Percentiles rank a stretch among this genome's conserved stretches.
Conservation (phyloP, 2,329 filamentous ascomycete species). For the Beauveria scarabaeidicola region DNA sequence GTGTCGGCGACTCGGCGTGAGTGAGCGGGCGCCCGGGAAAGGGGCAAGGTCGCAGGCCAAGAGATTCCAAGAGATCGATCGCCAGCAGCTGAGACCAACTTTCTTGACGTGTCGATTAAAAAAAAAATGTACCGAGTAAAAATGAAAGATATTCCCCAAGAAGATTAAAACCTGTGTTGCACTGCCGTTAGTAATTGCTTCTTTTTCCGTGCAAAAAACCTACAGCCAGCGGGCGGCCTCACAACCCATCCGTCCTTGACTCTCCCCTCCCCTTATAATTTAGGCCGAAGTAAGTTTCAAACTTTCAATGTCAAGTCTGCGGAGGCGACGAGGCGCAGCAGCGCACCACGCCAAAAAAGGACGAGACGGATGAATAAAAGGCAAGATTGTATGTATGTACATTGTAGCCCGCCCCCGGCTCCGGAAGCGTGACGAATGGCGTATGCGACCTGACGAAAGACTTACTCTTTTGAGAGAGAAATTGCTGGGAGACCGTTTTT, state of each 20-base stretch:
- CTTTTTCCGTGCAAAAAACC: not conserved
- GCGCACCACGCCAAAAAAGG: not conserved
- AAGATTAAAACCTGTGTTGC: not conserved
- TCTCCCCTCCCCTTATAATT: not conserved
- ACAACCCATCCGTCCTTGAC: not conserved
- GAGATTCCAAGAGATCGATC: slow-evolving; percentile 8
- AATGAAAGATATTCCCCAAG: not conserved
- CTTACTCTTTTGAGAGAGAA: slow-evolving; percentile 4
- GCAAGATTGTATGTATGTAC: too few relatives aligned
- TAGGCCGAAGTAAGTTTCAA: not conserved
- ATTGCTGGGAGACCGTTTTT: not conserved
- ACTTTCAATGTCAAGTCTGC: not conserved
- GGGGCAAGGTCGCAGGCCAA: not conserved
- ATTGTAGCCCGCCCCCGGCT: not conserved
- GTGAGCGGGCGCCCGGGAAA: not conserved
- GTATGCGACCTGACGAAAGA: not conserved
- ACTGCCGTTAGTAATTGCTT: not conserved
- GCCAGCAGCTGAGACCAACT: not conserved
- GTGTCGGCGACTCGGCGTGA: not conserved
- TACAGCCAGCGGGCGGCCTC: slow-evolving; percentile 1
- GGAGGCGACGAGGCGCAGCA: slow-evolving; percentile 10
- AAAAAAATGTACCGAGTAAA: not conserved
- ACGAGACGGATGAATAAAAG: not conserved
- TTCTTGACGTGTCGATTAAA: not conserved
- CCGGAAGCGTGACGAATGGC: not conserved